Base-by-base conservation (phyloP, 345 rosid genomes). In the Ceriops decandra region DNA sequence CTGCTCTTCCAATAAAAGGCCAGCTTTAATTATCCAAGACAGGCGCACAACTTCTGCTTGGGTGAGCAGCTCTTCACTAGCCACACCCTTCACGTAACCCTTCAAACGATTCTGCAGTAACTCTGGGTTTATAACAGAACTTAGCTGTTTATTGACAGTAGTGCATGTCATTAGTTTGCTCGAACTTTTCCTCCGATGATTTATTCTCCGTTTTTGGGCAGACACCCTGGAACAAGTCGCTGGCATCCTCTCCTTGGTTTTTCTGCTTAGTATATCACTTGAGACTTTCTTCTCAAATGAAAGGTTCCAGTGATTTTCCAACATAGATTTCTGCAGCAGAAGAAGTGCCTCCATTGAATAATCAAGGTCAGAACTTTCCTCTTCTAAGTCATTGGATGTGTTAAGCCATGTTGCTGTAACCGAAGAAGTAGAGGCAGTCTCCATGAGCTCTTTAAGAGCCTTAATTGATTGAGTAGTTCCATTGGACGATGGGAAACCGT, bases 281-380 rank as follows among this genome's bases (percentile, higher is more conserved):
- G 71, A 71, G 16, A 53, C 67, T 3, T 73, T 77, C 64, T 82
- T 78, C 57, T 88, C 88, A 71, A 90, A 86, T 15, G 93, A 85
- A 77, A 93, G 97, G 67, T 77, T 89, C 98, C 97, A 89, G 51
- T 91, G 97, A 74, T 92, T 87, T 67, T 93, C 98, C 38, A 90
- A 85, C 87, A 90, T 85, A 62, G 91, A 87, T 80, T 85, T 93
- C 82, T 93, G 98, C 66, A 93, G 78, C 79, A 92, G 71, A 28
- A 90, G 86, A 33, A 90, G 84, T 58, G 89, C 96, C 53, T 88
- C 97, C 30, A 93, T 77, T 2, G 91, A 87, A 70, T 69, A 79
- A 61, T 82, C 83, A 57, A 82, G 81, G 58, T 76, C 85, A 61
- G 80, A 70, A 72, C 62, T 70, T 58, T 79, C 90, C 72, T 75